Base-by-base conservation (phyloP, 2,329 filamentous ascomycete species). In the Fusarium udum region DNA sequence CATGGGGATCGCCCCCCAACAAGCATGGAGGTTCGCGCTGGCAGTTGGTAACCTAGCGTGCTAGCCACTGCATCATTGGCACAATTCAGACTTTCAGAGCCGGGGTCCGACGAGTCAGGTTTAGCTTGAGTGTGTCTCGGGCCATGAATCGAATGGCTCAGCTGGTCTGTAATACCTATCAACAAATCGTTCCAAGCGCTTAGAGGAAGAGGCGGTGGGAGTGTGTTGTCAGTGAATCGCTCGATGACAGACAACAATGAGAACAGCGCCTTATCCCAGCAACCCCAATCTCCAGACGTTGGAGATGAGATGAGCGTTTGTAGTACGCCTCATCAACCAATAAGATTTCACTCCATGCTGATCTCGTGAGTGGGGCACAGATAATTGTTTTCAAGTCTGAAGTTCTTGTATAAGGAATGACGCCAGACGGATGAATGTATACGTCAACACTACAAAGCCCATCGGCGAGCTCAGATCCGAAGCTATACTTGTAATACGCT, bases 31-130 rank as follows among this genome's bases (percentile, higher is more conserved):
- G 75, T 76, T 74, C 72, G 65, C 59, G 64, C 69, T 69, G 62
- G 56, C 55, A 49, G 55, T 34, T 58, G 40, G 31, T 58, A 58
- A 60, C 57, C 46, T 56, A 75, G 74, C 74, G 53, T 52, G 43
- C 46, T 56, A 76, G 75, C 74, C 67, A 73, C 71, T 69, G 75
- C 74, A 77, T 69, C 68, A 72, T 68, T 75, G 65, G 67, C 58
- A 67, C 65, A 57, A 18, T 55, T 61, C 52, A 45, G 61, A 69
- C 58, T 65, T 55, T 61, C 52, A 45, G 61, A 69, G 61, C 69
- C 52, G 61, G 63, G 65, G 63, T 53, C 37, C 48, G 51, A 53
- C 71, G 71, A 77, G 72, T 75, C 67, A 69, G 76, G 69, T 61
- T 66, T 74, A 74, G 73, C 48, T 74, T 66, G 69, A 63, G 66